A percentile compares a stretch with the other conserved stretches of the same genome.
Evolutionary conservation across 1,284 basidiomycete species (phyloP).

Genomic region (Ustilago trichophora): DNA sequence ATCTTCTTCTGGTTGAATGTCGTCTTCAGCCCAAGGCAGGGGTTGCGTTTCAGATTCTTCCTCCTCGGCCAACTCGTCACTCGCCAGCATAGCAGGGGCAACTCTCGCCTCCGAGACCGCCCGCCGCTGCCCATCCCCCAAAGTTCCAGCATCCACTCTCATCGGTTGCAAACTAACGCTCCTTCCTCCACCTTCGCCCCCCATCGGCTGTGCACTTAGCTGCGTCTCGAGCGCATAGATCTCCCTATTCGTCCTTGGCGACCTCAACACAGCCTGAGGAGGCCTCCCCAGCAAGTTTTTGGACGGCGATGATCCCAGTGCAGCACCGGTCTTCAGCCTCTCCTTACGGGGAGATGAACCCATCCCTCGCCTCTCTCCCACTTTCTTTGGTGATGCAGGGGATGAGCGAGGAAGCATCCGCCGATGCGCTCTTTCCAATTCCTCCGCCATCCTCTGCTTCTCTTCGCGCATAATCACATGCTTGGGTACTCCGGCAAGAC

Average conservation of each 20-base stretch:
- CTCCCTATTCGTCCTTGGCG: slow-evolving; percentile 31
- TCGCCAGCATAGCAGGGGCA: background rate
- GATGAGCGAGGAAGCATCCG: too few relatives aligned
- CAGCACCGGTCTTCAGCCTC: too few relatives aligned
- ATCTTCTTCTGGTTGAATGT: background rate
- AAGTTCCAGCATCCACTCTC: background rate
- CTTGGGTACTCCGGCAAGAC: slow-evolving; percentile 24
- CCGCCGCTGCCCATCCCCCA: background rate
- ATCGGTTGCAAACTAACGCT: slow-evolving; percentile 13
- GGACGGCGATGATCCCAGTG: too few relatives aligned
- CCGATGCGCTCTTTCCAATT: slow-evolving; percentile 24
- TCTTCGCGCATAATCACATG: slow-evolving; percentile 1
- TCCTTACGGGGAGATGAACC: too few relatives aligned
- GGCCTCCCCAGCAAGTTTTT: too few relatives aligned
- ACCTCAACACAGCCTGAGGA: slow-evolving; percentile 14
- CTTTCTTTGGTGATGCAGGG: too few relatives aligned
- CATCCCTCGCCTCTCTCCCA: too few relatives aligned
- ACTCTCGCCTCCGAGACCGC: slow-evolving; percentile 6
- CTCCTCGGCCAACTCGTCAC: background rate
- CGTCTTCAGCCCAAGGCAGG: slow-evolving; percentile 15
- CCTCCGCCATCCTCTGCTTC: slow-evolving; percentile 8
- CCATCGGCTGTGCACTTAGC: too few relatives aligned
- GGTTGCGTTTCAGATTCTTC: slow-evolving; percentile 16
- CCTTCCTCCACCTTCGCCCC: too few relatives aligned
- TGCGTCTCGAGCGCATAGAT: slow-evolving; percentile 49